Conservation (phyloP, 495 filamentous ascomycete species). For the Neurospora discreta region DNA sequence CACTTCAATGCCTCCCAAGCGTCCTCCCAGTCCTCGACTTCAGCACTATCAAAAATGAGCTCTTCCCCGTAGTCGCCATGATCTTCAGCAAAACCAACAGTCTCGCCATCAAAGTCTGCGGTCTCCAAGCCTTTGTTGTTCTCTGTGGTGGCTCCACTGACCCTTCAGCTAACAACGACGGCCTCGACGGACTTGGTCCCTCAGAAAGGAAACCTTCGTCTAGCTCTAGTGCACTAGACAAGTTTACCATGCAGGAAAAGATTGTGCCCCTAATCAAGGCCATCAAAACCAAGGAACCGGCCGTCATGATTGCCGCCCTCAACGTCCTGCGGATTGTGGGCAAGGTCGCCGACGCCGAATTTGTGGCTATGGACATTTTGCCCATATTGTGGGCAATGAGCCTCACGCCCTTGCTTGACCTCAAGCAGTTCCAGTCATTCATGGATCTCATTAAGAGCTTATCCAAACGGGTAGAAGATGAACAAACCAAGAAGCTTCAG, state of each 20-base stretch:
- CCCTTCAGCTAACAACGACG: conserved; percentile 44
- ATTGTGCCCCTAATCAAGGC: conserved; percentile 79
- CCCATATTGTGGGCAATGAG: conserved; percentile 88
- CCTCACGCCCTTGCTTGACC: conserved; percentile 75
- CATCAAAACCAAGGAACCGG: conserved; percentile 96
- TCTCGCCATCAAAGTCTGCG: conserved; percentile 84
- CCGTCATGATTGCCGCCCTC: conserved; percentile 91
- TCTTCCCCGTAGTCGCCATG: conserved; percentile 80
- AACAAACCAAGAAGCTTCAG: conserved; percentile 76
- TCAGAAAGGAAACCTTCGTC: conserved; percentile 41
- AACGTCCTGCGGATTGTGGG: conserved; percentile 76
- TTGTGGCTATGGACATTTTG: conserved; percentile 81
- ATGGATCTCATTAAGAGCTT: conserved; percentile 77
- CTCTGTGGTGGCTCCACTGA: conserved; percentile 69
- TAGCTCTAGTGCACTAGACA: conserved; percentile 71
- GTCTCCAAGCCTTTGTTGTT: conserved; percentile 77
- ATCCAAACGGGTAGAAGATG: conserved; percentile 71
- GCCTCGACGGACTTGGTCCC: conserved; percentile 52
- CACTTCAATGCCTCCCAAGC: conserved; percentile 59
- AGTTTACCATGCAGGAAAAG: conserved; percentile 96
- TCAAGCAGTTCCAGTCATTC: conserved; percentile 77
- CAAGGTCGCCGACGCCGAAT: conserved; percentile 75
- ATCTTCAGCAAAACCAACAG: conserved; percentile 90
- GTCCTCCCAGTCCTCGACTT: conserved; percentile 83
- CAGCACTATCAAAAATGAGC: conserved; percentile 86